Conservation (phyloP, 768 basidiomycete genomes). For the Phaffia australis region DNA sequence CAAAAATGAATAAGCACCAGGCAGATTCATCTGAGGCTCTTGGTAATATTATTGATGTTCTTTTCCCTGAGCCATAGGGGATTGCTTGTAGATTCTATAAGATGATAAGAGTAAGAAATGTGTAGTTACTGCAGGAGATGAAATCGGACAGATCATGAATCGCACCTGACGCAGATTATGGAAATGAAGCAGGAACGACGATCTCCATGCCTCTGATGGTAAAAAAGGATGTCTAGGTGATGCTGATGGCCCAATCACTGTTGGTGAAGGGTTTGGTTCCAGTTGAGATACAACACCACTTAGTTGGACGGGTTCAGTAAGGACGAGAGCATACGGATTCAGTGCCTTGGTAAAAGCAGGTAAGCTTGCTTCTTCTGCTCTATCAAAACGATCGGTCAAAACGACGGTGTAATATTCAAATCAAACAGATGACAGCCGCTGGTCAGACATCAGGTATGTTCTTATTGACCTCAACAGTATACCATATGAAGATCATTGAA, state of each 20-base stretch:
- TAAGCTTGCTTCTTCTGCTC: not conserved
- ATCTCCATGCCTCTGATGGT: not conserved
- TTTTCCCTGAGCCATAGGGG: not conserved
- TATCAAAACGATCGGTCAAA: too few species aligned
- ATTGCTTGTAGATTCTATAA: not conserved
- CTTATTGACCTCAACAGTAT: too few species aligned
- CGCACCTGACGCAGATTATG: conserved; percentile 5
- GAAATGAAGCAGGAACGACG: not conserved
- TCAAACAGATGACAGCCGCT: too few species aligned
- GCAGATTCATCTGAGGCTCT: too few species aligned
- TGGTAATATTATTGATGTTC: not conserved
- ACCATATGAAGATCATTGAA: too few species aligned
- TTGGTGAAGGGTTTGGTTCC: not conserved
- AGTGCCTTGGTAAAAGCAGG: conserved; percentile 8
- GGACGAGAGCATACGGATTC: not conserved
- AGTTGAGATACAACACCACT: not conserved
- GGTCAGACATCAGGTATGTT: too few species aligned
- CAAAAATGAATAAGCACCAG: not conserved
- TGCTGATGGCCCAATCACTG: not conserved
- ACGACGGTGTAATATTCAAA: too few species aligned
- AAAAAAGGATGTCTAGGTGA: not conserved
- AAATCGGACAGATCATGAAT: not conserved
- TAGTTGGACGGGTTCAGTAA: not conserved
- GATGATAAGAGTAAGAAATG: not conserved
- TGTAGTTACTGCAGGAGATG: not conserved